Evolutionary conservation across 371 early-diverging fungal genomes (phyloP), one percentile per base, ranked within the genome.

Genomic region (Furculomyces boomerangus): DNA sequence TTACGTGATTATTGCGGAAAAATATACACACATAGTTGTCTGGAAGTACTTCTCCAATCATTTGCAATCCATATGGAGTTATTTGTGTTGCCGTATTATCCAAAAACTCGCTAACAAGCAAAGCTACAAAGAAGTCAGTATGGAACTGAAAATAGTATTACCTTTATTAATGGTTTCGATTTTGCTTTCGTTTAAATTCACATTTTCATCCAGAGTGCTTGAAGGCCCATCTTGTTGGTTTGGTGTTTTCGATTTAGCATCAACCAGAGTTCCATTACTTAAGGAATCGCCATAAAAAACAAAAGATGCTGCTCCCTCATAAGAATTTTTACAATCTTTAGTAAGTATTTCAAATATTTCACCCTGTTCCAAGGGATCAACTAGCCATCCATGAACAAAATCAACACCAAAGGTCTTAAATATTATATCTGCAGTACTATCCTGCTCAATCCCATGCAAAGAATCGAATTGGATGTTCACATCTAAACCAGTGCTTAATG

Each of bases 371-470:
- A 77, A 75, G 1, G 86, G 83, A 57, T 86, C 86, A 22, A 76
- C 83, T 13, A 83, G 69, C 93, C 93, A 94, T 14, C 94, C 94
- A 66, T 92, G 93, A 22, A 87, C 85, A 16, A 90, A 67, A 35
- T 78, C 77, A 0, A 88, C 82, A 28, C 73, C 64, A 56, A 91
- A 90, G 10, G 84, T 65, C 54, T 83, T 80, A 66, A 93, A 92
- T 55, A 92, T 70, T 5, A 77, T 66, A 13, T 86, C 61, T 5
- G 81, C 80, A 5, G 82, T 74, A 0, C 86, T 83, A 0, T 79
- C 58, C 10, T 32, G 39, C 31, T 84, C 91, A 71, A 93, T 90
- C 2, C 77, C 83, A 32, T 72, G 75, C 26, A 85, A 78, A 2
- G 78, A 73, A 39, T 79, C 73, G 65, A 91, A 92, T 35, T 67